A percentile compares a stretch with the other conserved stretches of the same genome.
phyloP scores from a whole-genome alignment of 2,329 filamentous ascomycete genomes.

The Rhynchosporium agropyri region DNA sequence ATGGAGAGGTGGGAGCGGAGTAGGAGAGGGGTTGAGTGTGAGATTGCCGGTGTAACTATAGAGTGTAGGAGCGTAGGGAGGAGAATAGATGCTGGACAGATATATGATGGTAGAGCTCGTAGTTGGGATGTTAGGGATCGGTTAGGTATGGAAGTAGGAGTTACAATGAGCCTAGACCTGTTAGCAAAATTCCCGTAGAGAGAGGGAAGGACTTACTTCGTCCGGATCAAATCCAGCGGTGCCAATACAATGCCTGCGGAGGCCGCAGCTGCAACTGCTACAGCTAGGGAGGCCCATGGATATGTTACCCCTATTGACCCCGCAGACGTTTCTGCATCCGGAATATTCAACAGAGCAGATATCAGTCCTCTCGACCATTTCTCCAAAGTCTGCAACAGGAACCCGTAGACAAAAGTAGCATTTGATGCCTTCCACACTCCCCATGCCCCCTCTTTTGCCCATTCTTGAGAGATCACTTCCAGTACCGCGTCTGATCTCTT shows the following conservation, averaged over 20 bases:
- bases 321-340: constrained; percentile 61
- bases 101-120: constrained; percentile 74
- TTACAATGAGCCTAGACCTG: constrained; percentile 72
- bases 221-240: constrained; percentile 88
- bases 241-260: constrained; percentile 80
- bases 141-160: constrained; percentile 74
- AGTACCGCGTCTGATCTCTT: constrained; percentile 78
- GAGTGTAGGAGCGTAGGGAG: constrained; percentile 87
- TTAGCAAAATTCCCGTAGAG: constrained; percentile 37
- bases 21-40: constrained; percentile 79
- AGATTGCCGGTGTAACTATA: constrained; percentile 79
- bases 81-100: constrained; percentile 70
- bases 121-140: constrained; percentile 74
- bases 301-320: constrained; percentile 82
- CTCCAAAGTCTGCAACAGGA: constrained; percentile 84
- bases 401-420: constrained; percentile 86
- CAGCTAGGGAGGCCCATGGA: constrained; percentile 77
- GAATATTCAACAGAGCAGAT: constrained; percentile 87
- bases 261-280: constrained; percentile 65
- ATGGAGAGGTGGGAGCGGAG: constrained; percentile 83
- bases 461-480: constrained; percentile 84
- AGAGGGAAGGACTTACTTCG: constrained; percentile 49
- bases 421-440: constrained; percentile 96
- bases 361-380: constrained; percentile 90
- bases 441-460: constrained; percentile 85